phyloP scores from a whole-genome alignment of 306 rosid species.

The Quercus rubra region DNA sequence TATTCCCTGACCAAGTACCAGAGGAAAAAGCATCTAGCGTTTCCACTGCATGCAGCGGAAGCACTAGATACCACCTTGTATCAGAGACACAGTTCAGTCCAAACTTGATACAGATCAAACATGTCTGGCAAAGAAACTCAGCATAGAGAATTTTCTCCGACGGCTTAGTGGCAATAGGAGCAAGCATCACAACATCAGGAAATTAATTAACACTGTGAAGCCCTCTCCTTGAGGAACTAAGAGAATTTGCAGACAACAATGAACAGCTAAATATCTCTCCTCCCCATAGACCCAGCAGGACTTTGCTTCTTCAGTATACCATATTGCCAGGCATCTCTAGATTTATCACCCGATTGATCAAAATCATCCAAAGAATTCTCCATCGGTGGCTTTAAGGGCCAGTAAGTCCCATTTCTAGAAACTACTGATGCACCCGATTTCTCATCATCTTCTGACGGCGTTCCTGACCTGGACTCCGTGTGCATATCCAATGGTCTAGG shows the following conservation, averaged over 20 bases:
- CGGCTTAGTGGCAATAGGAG: constrained; percentile 22
- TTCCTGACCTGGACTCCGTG: constrained; percentile 66
- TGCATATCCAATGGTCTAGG: constrained; percentile 74
- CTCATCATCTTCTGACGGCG: constrained; percentile 83
- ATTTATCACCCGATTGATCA: constrained; percentile 57
- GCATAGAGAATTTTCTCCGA: constrained; percentile 5
- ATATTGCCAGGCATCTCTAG: constrained; percentile 74
- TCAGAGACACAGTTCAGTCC: constrained; percentile 9
- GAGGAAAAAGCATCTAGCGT: no score
- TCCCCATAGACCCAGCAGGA: constrained; percentile 59
- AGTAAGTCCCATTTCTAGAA: constrained; percentile 71
- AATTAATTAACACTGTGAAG: constrained; percentile 17
- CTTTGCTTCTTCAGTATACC: constrained; percentile 74
- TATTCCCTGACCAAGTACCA: not conserved
- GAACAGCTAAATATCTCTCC: constrained; percentile 58
- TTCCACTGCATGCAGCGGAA: no score
- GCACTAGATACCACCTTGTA: no score
- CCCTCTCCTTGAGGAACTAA: constrained; percentile 24
- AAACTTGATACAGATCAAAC: not conserved
- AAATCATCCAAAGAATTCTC: constrained; percentile 70
- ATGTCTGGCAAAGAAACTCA: not conserved
- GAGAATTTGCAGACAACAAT: constrained; percentile 26
- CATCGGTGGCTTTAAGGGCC: constrained; percentile 40
- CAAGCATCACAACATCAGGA: constrained; percentile 16
- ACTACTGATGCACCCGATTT: constrained; percentile 37